Conservation (phyloP, 2,329 filamentous ascomycete species). For the Ceratocystis huliohia region DNA sequence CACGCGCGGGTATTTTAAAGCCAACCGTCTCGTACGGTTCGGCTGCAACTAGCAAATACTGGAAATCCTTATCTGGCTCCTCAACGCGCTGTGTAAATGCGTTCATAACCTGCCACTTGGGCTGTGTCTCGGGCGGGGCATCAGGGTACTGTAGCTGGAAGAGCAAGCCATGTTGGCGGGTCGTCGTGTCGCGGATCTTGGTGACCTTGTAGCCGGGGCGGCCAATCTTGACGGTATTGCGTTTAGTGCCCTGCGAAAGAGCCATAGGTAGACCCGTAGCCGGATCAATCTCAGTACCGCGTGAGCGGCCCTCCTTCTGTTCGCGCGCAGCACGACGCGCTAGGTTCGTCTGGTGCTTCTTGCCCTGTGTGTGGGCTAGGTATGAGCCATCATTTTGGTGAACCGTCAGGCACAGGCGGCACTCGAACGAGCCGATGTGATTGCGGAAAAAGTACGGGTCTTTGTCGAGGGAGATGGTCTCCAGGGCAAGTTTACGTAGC, state of each 20-base stretch:
- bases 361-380: conserved; percentile 93
- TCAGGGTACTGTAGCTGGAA: conserved; percentile 96
- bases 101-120: conserved; percentile 92
- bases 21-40: conserved; percentile 97
- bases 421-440: conserved; percentile 96
- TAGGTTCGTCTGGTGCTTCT: conserved; percentile 98
- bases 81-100: conserved; percentile 93
- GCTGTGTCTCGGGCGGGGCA: conserved; percentile 60
- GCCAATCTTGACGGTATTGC: conserved; percentile 87
- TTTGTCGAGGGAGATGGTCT: conserved; percentile 98
- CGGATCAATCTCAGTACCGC: conserved; percentile 47
- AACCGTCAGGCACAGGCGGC: conserved; percentile 88
- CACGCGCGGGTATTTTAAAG: conserved; percentile 88
- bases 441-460: conserved; percentile 99
- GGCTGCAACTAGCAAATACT: conserved; percentile 88
- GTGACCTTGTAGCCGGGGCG: conserved; percentile 96
- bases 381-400: conserved; percentile 99
- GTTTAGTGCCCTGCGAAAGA: conserved; percentile 58
- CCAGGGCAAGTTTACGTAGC: conserved; percentile 91
- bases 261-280: conserved; percentile 61
- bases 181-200: conserved; percentile 81
- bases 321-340: conserved; percentile 91
- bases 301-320: conserved; percentile 69
- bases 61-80: conserved; percentile 83
- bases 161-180: conserved; percentile 76